phyloP scores from a whole-genome alignment of 305 asterid species.

The Rubia tinctorum region DNA sequence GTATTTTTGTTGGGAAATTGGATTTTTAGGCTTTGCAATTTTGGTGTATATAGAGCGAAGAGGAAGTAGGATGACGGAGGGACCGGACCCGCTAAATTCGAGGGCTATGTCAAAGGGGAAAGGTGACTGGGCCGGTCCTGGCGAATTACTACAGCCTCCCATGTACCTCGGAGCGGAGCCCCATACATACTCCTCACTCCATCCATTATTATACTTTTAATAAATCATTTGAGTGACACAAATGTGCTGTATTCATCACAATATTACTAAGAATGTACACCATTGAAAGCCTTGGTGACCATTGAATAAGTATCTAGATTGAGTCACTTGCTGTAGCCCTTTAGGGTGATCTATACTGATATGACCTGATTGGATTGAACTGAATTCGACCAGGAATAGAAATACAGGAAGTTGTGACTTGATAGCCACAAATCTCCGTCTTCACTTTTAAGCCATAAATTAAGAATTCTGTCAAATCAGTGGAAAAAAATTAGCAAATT shows the following conservation, averaged over 20 bases:
- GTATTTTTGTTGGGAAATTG: neutral
- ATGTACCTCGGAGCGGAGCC: neutral
- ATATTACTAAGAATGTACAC: no score
- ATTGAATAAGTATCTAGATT: no score
- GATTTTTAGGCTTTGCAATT: slow-evolving; percentile 16
- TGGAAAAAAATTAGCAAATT: neutral
- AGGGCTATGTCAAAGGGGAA: neutral
- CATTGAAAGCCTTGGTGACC: no score
- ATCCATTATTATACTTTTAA: neutral
- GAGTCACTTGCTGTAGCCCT: no score
- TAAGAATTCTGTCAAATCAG: neutral
- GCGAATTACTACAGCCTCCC: neutral
- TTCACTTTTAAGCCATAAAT: neutral
- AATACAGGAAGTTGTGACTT: neutral
- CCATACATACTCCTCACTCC: neutral
- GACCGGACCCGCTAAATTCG: neutral
- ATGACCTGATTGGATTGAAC: no score
- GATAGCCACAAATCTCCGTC: neutral
- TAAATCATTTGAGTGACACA: neutral
- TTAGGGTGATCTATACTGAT: no score
- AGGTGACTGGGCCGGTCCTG: neutral
- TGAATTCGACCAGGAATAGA: no score
- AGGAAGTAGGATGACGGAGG: neutral
- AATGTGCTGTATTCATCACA: neutral
- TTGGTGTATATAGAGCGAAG: slow-evolving; percentile 1